Conservation (phyloP, 176 grass and related monocot species). For the Avena sativa region DNA sequence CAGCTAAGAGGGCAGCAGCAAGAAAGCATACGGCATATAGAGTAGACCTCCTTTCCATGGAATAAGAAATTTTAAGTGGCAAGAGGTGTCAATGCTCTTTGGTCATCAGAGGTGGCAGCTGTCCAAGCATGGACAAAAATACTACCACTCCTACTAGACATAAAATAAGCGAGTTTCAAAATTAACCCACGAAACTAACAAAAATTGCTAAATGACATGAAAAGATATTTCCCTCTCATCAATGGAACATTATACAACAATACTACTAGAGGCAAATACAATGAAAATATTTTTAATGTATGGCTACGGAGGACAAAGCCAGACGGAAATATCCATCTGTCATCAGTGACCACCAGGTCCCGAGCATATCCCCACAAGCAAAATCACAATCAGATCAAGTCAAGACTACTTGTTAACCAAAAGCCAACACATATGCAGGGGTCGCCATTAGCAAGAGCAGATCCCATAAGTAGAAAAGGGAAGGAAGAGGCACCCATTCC, state of each 20-base stretch:
- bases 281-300: not conserved
- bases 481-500: slow-evolving; percentile 21
- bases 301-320: not conserved
- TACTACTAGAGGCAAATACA: not conserved
- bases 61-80: slow-evolving; percentile 36
- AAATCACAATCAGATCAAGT: slow-evolving; percentile 34
- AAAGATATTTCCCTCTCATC: not conserved
- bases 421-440: slow-evolving; percentile 30
- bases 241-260: not conserved
- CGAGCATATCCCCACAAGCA: not conserved
- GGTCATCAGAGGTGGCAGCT: slow-evolving; percentile 8
- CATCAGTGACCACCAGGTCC: slow-evolving; percentile 1
- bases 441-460: slow-evolving; percentile 31
- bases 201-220: not conserved
- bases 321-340: slow-evolving; percentile 42
- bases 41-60: not conserved
- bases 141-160: not conserved
- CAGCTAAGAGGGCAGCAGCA: not conserved
- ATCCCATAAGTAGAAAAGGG: slow-evolving; percentile 30
- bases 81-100: slow-evolving; percentile 17
- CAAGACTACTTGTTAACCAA: slow-evolving; percentile 25
- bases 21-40: not conserved
- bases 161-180: not conserved
- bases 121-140: not conserved
- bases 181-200: not conserved